Percentiles rank a stretch among this genome's conserved stretches.
Evolutionary conservation across 1,284 basidiomycete species (phyloP).

Genomic region (Filobasidium uniguttulatum): DNA sequence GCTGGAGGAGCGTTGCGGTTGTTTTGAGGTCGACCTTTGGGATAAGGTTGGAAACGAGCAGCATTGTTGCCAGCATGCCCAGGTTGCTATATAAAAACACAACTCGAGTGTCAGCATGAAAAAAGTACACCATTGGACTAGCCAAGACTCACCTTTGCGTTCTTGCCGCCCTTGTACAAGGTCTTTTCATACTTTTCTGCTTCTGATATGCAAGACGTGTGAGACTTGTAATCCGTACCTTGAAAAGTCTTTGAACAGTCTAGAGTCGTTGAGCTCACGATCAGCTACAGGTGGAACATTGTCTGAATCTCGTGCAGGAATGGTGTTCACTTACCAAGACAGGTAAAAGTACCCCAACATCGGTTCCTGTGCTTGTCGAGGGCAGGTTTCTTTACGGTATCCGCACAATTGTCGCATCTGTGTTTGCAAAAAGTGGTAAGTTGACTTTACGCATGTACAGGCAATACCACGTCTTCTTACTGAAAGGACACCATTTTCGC

Average conservation of each 20-base stretch:
- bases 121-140: background rate
- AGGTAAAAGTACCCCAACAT: slow-evolving; percentile 54
- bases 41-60: slow-evolving; percentile 10
- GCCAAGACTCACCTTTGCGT: slow-evolving; percentile 17
- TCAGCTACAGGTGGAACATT: background rate
- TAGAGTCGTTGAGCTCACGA: slow-evolving; percentile 10
- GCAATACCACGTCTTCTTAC: slow-evolving; percentile 31
- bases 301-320: background rate
- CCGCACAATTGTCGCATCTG: slow-evolving; percentile 53
- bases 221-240: slow-evolving; percentile 57
- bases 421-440: background rate
- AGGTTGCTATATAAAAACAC: background rate
- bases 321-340: slow-evolving; percentile 46
- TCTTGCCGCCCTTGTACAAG: slow-evolving; percentile 63
- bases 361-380: slow-evolving; percentile 40
- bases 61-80: slow-evolving; percentile 12
- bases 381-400: slow-evolving; percentile 83
- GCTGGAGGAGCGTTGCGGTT: slow-evolving; percentile 4
- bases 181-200: slow-evolving; percentile 82
- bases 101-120: background rate
- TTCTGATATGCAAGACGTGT: slow-evolving; percentile 73
- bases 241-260: slow-evolving; percentile 73
- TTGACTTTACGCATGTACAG: background rate
- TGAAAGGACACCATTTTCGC: slow-evolving; percentile 51
- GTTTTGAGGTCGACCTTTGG: slow-evolving; percentile 8